phyloP scores from a whole-genome alignment of 371 early-diverging fungal species.

The Mortierella sp. region DNA sequence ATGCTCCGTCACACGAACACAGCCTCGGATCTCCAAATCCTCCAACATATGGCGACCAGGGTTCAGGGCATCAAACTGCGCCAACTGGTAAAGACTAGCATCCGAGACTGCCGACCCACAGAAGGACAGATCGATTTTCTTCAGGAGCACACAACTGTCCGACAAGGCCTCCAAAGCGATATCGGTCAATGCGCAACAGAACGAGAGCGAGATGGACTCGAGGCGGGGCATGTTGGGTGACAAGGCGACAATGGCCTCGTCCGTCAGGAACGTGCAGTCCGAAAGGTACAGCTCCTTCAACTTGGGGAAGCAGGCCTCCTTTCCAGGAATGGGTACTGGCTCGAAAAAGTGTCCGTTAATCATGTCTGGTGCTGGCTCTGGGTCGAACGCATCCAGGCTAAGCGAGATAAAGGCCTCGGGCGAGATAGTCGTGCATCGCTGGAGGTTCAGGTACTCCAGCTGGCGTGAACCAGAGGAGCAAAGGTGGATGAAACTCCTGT shows the following conservation, averaged over 20 bases:
- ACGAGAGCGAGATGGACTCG: constrained; percentile 71
- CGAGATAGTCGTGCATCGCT: constrained; percentile 83
- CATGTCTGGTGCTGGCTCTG: not conserved
- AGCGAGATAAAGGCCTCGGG: constrained; percentile 77
- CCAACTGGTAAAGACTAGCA: constrained; percentile 63
- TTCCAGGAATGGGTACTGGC: constrained; percentile 8
- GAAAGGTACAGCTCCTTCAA: constrained; percentile 72
- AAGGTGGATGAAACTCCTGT: constrained; percentile 68
- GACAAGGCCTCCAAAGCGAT: constrained; percentile 65
- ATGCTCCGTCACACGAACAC: constrained; percentile 74
- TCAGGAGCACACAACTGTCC: constrained; percentile 60
- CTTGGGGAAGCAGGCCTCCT: constrained; percentile 49
- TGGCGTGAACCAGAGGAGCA: constrained; percentile 56
- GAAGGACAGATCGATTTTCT: constrained; percentile 76
- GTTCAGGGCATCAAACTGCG: constrained; percentile 29
- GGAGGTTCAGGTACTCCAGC: constrained; percentile 72
- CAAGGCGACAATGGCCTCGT: constrained; percentile 71
- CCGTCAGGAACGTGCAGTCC: constrained; percentile 87
- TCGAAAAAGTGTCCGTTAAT: not conserved
- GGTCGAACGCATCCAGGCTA: constrained; percentile 37
- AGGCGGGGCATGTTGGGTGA: constrained; percentile 71
- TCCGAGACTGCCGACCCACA: constrained; percentile 87
- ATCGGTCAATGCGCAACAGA: constrained; percentile 87
- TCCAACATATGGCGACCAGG: constrained; percentile 47
- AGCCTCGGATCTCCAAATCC: constrained; percentile 72